Conservation (phyloP, 441 rosid genomes). For the Geranium incanum region DNA sequence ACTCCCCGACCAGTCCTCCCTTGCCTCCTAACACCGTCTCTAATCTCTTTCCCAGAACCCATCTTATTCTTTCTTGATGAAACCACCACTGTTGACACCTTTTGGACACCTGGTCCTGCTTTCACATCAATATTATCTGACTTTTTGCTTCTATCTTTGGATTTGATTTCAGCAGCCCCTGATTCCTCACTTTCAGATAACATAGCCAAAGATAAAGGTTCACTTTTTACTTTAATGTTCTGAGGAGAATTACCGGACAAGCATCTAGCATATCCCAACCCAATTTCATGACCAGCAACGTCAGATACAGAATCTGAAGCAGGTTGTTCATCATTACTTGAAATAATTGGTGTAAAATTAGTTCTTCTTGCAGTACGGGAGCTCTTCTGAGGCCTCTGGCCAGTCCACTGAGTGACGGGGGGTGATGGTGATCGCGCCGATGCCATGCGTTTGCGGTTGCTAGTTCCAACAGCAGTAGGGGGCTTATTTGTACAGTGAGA, state of each 20-base stretch:
- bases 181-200: conserved; percentile 93
- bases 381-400: conserved; percentile 88
- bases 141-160: conserved; percentile 65
- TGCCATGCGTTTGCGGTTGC: conserved; percentile 67
- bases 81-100: conserved; percentile 47
- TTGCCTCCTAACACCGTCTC: conserved; percentile 74
- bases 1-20: conserved; percentile 77
- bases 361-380: conserved; percentile 91
- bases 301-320: conserved; percentile 68
- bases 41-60: conserved; percentile 55
- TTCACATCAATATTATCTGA: conserved; percentile 68
- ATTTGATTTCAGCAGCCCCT: conserved; percentile 68
- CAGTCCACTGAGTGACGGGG: conserved; percentile 80
- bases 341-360: conserved; percentile 61
- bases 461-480: conserved; percentile 55
- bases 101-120: conserved; percentile 55
- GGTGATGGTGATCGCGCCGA: conserved; percentile 78
- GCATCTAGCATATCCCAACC: conserved; percentile 62
- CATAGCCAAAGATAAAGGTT: conserved; percentile 58
- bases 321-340: conserved; percentile 65
- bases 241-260: conserved; percentile 66
- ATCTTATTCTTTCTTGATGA: conserved; percentile 77
- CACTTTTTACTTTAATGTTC: conserved; percentile 61
- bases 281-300: conserved; percentile 57
- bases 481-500: conserved; percentile 76